Conservation (phyloP, 257 asterid genomes). For the Coffea eugenioides region DNA sequence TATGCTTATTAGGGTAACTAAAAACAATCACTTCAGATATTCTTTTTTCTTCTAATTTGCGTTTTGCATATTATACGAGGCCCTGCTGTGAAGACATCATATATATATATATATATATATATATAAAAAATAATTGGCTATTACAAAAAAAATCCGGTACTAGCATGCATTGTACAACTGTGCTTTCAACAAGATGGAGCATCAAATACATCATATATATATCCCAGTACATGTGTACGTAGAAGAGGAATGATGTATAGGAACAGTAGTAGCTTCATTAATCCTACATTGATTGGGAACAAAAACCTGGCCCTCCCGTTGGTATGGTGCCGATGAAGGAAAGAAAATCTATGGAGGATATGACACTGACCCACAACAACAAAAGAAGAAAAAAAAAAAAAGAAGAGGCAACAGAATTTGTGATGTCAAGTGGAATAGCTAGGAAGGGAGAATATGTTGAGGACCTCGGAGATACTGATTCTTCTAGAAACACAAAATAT, state of each 20-base stretch:
- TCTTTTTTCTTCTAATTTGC: not conserved
- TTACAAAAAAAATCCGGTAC: not conserved
- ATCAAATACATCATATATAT: too few species aligned
- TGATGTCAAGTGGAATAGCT: too few species aligned
- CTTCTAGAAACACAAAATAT: not conserved
- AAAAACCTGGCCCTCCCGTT: not conserved
- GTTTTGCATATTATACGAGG: not conserved
- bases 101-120: not conserved
- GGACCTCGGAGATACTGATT: conserved; percentile 19
- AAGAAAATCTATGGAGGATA: not conserved
- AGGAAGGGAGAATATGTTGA: not conserved
- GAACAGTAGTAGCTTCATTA: not conserved
- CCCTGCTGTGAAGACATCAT: not conserved
- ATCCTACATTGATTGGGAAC: not conserved
- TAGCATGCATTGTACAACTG: too few species aligned
- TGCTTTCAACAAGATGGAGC: not conserved
- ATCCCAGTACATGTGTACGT: conserved; percentile 1
- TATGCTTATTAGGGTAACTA: too few species aligned
- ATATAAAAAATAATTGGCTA: not conserved
- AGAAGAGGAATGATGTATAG: conserved; percentile 4
- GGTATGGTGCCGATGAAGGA: not conserved
- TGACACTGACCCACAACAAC: not conserved
- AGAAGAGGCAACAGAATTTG: not conserved
- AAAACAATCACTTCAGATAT: not conserved
- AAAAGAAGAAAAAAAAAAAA: too few species aligned